phyloP scores from a whole-genome alignment of 169 alveolate genomes.

The Eimeria acervulina region DNA sequence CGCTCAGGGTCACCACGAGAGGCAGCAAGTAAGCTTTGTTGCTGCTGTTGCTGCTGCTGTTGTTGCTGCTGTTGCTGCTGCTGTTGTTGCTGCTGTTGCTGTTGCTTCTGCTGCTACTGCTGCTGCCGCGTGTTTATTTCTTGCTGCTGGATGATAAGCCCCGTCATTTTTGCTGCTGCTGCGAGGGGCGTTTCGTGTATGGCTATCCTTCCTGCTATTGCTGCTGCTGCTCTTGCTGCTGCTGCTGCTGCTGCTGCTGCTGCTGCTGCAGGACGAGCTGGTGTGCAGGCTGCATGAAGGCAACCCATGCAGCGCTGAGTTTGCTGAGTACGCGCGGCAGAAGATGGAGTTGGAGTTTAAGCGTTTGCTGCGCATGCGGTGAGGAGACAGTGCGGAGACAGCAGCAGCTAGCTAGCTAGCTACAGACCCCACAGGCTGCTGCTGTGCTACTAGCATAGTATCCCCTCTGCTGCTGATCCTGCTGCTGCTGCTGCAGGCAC shows the following conservation, averaged over 20 bases:
- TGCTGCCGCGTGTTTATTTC: background rate
- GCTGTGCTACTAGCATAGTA: background rate
- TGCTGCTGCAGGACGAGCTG: slow-evolving; percentile 66
- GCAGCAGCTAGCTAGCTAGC: background rate
- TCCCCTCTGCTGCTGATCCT: background rate
- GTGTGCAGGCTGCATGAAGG: slow-evolving; percentile 68
- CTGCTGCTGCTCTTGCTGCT: background rate
- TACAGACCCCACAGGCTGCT: background rate
- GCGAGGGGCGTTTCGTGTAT: too few species aligned
- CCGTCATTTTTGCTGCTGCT: too few species aligned
- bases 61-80: slow-evolving; percentile 44
- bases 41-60: slow-evolving; percentile 29
- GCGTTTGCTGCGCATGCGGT: slow-evolving; percentile 77
- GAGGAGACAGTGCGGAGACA: background rate
- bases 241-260: slow-evolving; percentile 48
- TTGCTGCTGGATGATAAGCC: too few species aligned
- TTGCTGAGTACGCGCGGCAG: slow-evolving; percentile 70
- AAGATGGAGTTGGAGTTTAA: slow-evolving; percentile 63
- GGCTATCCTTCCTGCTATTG: background rate
- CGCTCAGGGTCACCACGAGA: slow-evolving; percentile 56
- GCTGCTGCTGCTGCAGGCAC: slow-evolving; percentile 58
- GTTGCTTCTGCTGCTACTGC: background rate
- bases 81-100: slow-evolving; percentile 27
- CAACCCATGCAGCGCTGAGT: slow-evolving; percentile 65
- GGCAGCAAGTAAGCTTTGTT: slow-evolving; percentile 1